Conservation (phyloP, 2,329 filamentous ascomycete species). For the Fusarium neocosmosporiellum region DNA sequence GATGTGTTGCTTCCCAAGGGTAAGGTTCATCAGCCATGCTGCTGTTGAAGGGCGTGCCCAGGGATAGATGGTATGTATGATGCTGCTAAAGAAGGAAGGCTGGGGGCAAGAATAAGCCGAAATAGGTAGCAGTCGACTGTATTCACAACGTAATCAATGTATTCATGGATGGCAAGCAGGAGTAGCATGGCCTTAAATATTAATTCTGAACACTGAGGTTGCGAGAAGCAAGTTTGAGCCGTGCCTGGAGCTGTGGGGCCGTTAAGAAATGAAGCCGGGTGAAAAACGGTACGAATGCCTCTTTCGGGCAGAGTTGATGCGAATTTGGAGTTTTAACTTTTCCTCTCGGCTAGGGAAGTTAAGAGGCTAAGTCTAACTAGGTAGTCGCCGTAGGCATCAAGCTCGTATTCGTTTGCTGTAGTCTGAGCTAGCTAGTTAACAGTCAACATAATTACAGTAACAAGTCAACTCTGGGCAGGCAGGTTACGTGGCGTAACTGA, state of each 20-base stretch:
- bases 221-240: not conserved
- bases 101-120: not conserved
- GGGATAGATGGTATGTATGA: not conserved
- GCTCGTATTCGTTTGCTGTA: not conserved
- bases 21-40: not conserved
- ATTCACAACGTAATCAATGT: not conserved
- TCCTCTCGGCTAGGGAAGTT: not conserved
- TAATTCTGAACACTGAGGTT: not conserved
- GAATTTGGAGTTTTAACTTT: not conserved
- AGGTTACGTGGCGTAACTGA: too few species aligned
- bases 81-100: not conserved
- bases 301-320: not conserved
- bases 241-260: not conserved
- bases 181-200: not conserved
- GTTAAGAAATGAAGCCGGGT: not conserved
- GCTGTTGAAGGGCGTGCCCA: not conserved
- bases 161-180: not conserved
- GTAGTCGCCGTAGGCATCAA: not conserved
- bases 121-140: not conserved
- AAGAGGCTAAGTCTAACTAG: not conserved
- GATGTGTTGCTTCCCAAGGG: not conserved
- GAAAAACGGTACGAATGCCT: not conserved
- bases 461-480: too few species aligned
- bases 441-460: too few species aligned
- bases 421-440: not conserved